Conservation (phyloP, 2,329 filamentous ascomycete species). For the Stagonosporopsis tanaceti region DNA sequence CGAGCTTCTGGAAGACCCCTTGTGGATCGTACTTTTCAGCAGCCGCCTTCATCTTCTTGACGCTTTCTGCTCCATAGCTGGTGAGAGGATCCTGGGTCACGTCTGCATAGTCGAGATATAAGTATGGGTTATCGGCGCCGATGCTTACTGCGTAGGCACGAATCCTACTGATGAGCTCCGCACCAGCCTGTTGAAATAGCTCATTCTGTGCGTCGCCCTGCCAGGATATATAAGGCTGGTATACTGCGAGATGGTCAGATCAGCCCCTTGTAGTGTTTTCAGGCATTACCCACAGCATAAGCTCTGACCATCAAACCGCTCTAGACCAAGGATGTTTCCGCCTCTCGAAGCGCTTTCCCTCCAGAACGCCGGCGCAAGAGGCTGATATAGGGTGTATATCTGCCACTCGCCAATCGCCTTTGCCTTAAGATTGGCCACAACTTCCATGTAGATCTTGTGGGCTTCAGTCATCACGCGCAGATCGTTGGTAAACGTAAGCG, state of each 20-base stretch:
- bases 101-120: slow-evolving; percentile 48
- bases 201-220: slow-evolving; percentile 30
- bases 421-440: slow-evolving; percentile 45
- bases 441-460: slow-evolving; percentile 51
- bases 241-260: slow-evolving; percentile 14
- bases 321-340: slow-evolving; percentile 53
- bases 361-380: slow-evolving; percentile 51
- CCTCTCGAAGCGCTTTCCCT: slow-evolving; percentile 47
- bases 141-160: slow-evolving; percentile 29
- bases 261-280: fast-evolving
- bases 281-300: slow-evolving; percentile 26
- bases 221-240: slow-evolving; percentile 34
- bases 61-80: slow-evolving; percentile 31
- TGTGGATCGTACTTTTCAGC: slow-evolving; percentile 33
- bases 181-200: slow-evolving; percentile 30
- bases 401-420: slow-evolving; percentile 42
- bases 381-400: slow-evolving; percentile 47
- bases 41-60: slow-evolving; percentile 31
- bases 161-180: slow-evolving; percentile 25
- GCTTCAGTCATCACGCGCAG: slow-evolving; percentile 48
- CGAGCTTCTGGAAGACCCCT: slow-evolving; percentile 35
- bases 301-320: slow-evolving; percentile 24
- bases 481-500: slow-evolving; percentile 45
- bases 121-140: slow-evolving; percentile 32
- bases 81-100: slow-evolving; percentile 29